Conservation (phyloP, 352 stramenopile genomes). For the Phytophthora palmivora region DNA sequence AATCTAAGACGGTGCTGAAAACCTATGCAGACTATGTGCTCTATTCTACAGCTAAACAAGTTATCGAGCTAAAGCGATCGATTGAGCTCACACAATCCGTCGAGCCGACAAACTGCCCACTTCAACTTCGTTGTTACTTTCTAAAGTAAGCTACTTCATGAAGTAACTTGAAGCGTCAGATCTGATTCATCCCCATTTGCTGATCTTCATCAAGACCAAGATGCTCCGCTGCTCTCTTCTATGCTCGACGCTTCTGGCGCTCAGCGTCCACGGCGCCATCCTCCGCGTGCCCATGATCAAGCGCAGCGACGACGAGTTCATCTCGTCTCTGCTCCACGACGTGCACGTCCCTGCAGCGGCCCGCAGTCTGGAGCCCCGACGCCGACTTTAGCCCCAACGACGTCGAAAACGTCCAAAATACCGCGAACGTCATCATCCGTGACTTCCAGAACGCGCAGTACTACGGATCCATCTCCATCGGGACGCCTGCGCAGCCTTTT, state of each 20-base stretch:
- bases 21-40: no score
- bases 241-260: slow-evolving; percentile 26
- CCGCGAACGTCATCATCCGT: slow-evolving; percentile 79
- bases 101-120: background rate
- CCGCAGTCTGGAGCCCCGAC: slow-evolving; percentile 57
- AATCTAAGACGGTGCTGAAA: no score
- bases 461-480: slow-evolving; percentile 92
- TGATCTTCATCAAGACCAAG: background rate
- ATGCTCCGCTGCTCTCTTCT: slow-evolving; percentile 37
- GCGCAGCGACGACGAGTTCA: slow-evolving; percentile 66
- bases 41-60: no score
- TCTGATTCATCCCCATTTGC: slow-evolving; percentile 1
- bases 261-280: slow-evolving; percentile 36
- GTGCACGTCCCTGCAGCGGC: slow-evolving; percentile 44
- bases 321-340: slow-evolving; percentile 60
- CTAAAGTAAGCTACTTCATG: no score
- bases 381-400: background rate
- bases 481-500: slow-evolving; percentile 92
- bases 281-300: slow-evolving; percentile 81
- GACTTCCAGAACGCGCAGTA: slow-evolving; percentile 96
- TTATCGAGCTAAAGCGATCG: no score
- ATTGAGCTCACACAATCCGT: no score
- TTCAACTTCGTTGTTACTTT: background rate
- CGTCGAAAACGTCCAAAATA: slow-evolving; percentile 12
- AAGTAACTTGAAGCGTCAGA: background rate